A percentile compares a stretch with the other conserved stretches of the same genome.
Conservation (phyloP, 441 rosid species). For the Pelargonium myrrhifolium region DNA sequence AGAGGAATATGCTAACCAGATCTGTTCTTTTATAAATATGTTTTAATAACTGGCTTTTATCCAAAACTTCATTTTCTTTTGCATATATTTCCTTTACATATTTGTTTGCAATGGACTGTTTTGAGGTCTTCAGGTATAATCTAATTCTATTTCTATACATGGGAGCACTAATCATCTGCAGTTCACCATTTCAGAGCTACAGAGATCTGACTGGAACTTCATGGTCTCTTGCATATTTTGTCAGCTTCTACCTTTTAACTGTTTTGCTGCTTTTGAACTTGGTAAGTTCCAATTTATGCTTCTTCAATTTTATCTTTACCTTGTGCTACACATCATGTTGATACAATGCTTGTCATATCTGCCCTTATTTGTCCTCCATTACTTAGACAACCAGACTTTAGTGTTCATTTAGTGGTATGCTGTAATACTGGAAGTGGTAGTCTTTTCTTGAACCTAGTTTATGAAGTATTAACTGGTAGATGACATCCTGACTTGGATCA, state of each 20-base stretch:
- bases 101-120: not conserved
- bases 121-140: not conserved
- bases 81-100: not conserved
- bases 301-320: not conserved
- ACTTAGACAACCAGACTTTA: too few relatives aligned
- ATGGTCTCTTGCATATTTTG: conserved; percentile 70
- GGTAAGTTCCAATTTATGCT: conserved; percentile 42
- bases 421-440: too few relatives aligned
- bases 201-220: conserved; percentile 69
- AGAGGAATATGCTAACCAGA: not conserved
- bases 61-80: too few relatives aligned
- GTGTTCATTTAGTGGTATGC: too few relatives aligned
- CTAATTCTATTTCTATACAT: conserved; percentile 8
- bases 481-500: too few relatives aligned
- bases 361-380: not conserved
- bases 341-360: not conserved
- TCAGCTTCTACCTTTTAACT: conserved; percentile 87
- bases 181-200: conserved; percentile 60
- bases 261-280: conserved; percentile 76
- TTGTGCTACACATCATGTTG: not conserved
- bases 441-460: too few relatives aligned
- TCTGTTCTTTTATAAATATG: not conserved
- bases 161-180: conserved; percentile 15
- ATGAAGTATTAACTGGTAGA: too few relatives aligned
- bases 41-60: not conserved